Percentiles rank a stretch among this genome's conserved stretches.
phyloP scores from a whole-genome alignment of 2,329 filamentous ascomycete species.

The Stenocarpella maydis region DNA sequence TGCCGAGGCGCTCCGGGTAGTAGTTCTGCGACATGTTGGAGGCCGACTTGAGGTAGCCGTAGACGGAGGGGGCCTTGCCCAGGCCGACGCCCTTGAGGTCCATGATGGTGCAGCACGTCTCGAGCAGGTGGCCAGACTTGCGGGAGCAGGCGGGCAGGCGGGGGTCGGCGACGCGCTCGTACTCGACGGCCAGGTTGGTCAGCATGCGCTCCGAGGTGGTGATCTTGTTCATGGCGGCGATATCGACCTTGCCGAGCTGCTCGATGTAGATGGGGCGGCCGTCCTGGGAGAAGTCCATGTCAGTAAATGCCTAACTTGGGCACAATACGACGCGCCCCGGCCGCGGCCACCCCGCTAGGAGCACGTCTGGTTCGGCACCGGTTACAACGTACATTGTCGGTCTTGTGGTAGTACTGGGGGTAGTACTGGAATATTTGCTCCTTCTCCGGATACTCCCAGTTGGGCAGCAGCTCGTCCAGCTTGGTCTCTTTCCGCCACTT shows the following conservation, averaged over 20 bases:
- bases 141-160: conserved; percentile 94
- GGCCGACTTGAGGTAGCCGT: conserved; percentile 85
- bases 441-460: conserved; percentile 90
- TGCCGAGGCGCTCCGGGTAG: conserved; percentile 96
- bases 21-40: conserved; percentile 96
- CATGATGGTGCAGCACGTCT: conserved; percentile 99
- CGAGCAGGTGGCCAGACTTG: conserved; percentile 86
- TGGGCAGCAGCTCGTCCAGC: conserved; percentile 81
- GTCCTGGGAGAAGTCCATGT: conserved; percentile 65
- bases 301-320: background rate
- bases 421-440: conserved; percentile 87
- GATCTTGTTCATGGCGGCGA: conserved; percentile 90
- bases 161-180: conserved; percentile 94
- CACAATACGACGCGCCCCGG: background rate
- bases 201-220: conserved; percentile 94
- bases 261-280: conserved; percentile 98
- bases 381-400: conserved; percentile 71
- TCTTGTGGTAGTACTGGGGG: conserved; percentile 99
- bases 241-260: conserved; percentile 91
- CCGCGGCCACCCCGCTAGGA: background rate
- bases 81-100: conserved; percentile 95
- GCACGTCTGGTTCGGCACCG: background rate
- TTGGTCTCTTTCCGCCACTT: conserved; percentile 89
- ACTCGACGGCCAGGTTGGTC: conserved; percentile 94
- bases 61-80: conserved; percentile 81